Conservation (phyloP, 1,284 basidiomycete genomes). For the Apiotrichum siamense region DNA sequence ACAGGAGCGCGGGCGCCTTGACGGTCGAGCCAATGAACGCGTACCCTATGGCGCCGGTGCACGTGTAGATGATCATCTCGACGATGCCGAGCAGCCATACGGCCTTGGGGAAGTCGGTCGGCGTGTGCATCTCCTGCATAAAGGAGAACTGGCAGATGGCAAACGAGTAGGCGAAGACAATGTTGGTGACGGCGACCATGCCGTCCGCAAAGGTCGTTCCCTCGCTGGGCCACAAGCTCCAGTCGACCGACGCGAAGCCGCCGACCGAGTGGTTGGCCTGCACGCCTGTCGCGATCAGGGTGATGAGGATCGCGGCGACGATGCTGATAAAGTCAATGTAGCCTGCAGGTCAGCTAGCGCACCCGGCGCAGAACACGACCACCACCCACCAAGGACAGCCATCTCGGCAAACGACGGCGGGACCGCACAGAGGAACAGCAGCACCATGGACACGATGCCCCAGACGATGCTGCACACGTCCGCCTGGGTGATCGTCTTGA, state of each 20-base stretch:
- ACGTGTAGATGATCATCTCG: slow-evolving; percentile 24
- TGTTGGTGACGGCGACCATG: slow-evolving; percentile 31
- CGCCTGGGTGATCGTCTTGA: slow-evolving; percentile 9
- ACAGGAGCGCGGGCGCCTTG: slow-evolving; percentile 11
- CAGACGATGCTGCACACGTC: slow-evolving; percentile 10
- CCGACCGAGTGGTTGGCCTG: slow-evolving; percentile 2
- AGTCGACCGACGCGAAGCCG: slow-evolving; percentile 25
- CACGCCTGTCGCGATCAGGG: slow-evolving; percentile 34
- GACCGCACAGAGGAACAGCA: slow-evolving; percentile 12
- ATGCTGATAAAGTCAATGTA: slow-evolving; percentile 40
- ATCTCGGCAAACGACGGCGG: slow-evolving; percentile 23
- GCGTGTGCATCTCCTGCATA: slow-evolving; percentile 19
- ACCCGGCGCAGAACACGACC: too few species aligned
- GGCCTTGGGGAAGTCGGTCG: slow-evolving; percentile 24
- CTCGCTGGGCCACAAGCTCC: slow-evolving; percentile 28
- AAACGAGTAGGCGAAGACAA: slow-evolving; percentile 31
- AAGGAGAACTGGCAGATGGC: slow-evolving; percentile 18
- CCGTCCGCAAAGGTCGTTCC: slow-evolving; percentile 27
- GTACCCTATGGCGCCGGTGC: slow-evolving; percentile 27
- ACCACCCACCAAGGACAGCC: slow-evolving; percentile 29
- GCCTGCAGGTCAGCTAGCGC: too few species aligned
- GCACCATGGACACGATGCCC: slow-evolving; percentile 10
- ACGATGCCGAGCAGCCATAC: slow-evolving; percentile 30
- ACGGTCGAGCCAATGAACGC: slow-evolving; percentile 11
- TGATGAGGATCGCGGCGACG: slow-evolving; percentile 24